Base-by-base conservation (phyloP, 768 basidiomycete genomes). In the Guyanaporus albipodus region DNA sequence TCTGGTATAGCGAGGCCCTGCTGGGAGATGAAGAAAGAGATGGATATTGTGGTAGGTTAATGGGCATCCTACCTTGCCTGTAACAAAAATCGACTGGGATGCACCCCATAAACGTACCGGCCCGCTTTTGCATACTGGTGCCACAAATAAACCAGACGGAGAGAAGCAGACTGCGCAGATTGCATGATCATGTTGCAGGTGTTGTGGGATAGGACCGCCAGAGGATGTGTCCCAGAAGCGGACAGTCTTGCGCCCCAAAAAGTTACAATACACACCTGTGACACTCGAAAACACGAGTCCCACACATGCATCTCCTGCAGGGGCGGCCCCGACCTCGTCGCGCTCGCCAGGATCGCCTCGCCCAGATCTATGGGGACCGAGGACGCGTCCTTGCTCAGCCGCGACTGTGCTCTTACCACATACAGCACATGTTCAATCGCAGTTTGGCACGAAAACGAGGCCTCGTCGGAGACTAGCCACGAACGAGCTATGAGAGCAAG, bases 271-370 rank as follows among this genome's bases (percentile, higher is more conserved):
- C 70, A 19, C 38, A 91, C 93, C 77, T 93, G 91, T 3, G 97
- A 72, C 1, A 92, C 77, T 57, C 94, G 92, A n/a, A 98, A 70
- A 58, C 89, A 91, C 8, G 92, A 84, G 58, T 86, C 87, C 14
- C 95, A 77, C 2, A 88, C 90, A 57, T n/a, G n/a, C n/a, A n/a
- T n/a, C n/a, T n/a, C n/a, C n/a, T n/a, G n/a, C n/a, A n/a, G n/a
- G n/a, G n/a, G n/a, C n/a, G n/a, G n/a, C n/a, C n/a, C n/a, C n/a
- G n/a, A n/a, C 11, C 60, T 55, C 1, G 79, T 77, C 0, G 87
- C 83, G 72, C 61, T 99, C 94, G n/a, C 76, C 12, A 59, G 55
- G 1, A 78, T 77, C 0, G 87, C 83, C 59, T 88, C 85, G 27
- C 87, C 90, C 10, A 96, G 70, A 43, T 88, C 86, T 9, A 91